Conservation (phyloP, 768 basidiomycete species). For the Kwoniella sp. region DNA sequence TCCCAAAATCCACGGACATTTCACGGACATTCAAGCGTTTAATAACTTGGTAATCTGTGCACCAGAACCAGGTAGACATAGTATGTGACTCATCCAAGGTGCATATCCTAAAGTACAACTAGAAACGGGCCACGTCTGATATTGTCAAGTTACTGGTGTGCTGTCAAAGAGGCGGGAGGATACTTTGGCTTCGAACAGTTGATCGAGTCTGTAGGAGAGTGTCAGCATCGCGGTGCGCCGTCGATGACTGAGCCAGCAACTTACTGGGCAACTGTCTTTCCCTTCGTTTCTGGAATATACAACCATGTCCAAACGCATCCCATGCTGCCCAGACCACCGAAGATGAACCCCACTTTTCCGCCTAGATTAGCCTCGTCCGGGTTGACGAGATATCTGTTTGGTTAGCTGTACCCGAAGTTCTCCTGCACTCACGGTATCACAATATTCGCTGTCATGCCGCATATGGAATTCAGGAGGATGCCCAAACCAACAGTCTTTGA, state of each 20-base stretch:
- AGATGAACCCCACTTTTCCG: slow-evolving; percentile 29
- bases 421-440: slow-evolving; percentile 13
- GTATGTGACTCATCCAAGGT: no score
- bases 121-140: not conserved
- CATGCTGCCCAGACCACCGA: slow-evolving; percentile 17
- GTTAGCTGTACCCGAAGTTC: not conserved
- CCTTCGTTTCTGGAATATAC: slow-evolving; percentile 22
- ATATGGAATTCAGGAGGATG: slow-evolving; percentile 10
- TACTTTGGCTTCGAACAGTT: slow-evolving; percentile 9
- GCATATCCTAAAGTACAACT: not conserved
- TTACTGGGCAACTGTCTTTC: slow-evolving; percentile 20
- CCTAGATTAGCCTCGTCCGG: slow-evolving; percentile 31
- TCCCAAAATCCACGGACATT: not conserved
- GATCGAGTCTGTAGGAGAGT: not conserved
- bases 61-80: no score
- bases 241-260: not conserved
- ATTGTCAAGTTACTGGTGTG: not conserved
- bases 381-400: slow-evolving; percentile 23
- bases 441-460: slow-evolving; percentile 15
- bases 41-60: no score
- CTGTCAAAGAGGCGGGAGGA: slow-evolving; percentile 6
- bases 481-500: slow-evolving; percentile 10
- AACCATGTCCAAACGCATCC: slow-evolving; percentile 12
- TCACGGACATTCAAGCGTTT: no score
- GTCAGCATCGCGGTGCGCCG: no score